Conservation (phyloP, 225 moss, liverwort and hornwort species). For the Pleurozium schreberi region DNA sequence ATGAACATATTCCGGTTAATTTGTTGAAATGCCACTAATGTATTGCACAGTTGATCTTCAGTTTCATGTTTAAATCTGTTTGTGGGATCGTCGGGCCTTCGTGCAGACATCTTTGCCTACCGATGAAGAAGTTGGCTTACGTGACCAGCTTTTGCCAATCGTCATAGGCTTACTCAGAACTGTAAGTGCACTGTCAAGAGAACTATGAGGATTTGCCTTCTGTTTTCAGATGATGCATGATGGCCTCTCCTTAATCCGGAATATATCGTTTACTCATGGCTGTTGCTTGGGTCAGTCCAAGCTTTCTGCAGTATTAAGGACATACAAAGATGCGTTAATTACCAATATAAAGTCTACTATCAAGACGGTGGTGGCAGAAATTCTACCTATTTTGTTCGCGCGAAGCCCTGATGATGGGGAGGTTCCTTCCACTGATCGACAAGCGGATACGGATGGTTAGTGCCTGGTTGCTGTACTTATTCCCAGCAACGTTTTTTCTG, state of each 20-base stretch:
- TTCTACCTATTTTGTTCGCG: slow-evolving; percentile 72
- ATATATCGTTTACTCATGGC: not conserved
- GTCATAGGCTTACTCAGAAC: slow-evolving; percentile 90
- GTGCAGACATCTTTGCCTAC: slow-evolving; percentile 53
- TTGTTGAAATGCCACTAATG: not conserved
- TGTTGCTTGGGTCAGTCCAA: slow-evolving; percentile 66
- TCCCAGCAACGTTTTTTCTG: not conserved
- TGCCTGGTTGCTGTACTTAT: not conserved
- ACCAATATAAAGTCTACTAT: slow-evolving; percentile 86
- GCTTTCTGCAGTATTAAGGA: slow-evolving; percentile 87
- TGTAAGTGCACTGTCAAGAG: slow-evolving; percentile 29
- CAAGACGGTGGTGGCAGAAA: slow-evolving; percentile 92
- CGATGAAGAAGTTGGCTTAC: slow-evolving; percentile 73
- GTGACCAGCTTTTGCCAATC: slow-evolving; percentile 82
- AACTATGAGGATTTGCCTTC: not conserved
- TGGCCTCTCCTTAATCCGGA: not conserved
- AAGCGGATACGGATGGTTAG: slow-evolving; percentile 82
- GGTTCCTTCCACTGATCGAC: slow-evolving; percentile 75
- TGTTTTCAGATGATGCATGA: not conserved
- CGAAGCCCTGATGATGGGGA: slow-evolving; percentile 69
- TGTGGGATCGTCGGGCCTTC: not conserved
- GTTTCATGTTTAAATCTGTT: not conserved
- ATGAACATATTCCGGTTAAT: not conserved
- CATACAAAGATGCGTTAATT: slow-evolving; percentile 84
- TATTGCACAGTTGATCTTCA: not conserved